These are phyloP conservation scores for Lojkania enalia DNA, from an alignment of 2,329 filamentous ascomycete genomes.

Conservation along the genomic window DNA sequence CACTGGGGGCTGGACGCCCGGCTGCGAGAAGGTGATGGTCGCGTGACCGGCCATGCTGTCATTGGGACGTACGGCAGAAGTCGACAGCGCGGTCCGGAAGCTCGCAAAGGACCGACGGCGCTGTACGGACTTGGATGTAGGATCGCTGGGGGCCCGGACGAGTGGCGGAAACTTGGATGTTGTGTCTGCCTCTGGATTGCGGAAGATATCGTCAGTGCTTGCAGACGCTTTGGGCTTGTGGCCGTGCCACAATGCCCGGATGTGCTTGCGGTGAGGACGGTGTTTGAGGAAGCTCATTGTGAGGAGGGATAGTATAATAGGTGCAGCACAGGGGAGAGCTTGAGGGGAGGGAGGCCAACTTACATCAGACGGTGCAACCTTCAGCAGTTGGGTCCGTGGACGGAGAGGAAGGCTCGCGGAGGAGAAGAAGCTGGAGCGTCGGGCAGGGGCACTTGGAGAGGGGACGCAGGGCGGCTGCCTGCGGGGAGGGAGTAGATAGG, in stretches of 20 bases:
- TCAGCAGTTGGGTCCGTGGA: no score
- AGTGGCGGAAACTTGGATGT: background rate
- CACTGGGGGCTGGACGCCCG: constrained; percentile 66
- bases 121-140: background rate
- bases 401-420: no score
- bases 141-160: constrained; percentile 1
- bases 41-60: constrained; percentile 39
- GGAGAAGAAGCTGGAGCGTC: no score
- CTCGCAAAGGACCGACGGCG: background rate
- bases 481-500: no score
- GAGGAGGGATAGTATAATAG: constrained; percentile 14
- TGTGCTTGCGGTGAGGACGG: constrained; percentile 18
- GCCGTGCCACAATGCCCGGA: constrained; percentile 20
- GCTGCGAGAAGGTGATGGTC: constrained; percentile 64
- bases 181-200: background rate
- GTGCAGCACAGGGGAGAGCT: constrained; percentile 3
- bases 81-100: constrained; percentile 3
- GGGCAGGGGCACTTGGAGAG: no score
- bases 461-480: no score
- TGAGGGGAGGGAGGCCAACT: background rate
- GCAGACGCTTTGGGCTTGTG: constrained; percentile 20
- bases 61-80: constrained; percentile 5
- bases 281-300: constrained; percentile 25
- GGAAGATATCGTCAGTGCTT: constrained; percentile 34
- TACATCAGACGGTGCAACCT: no score